A percentile compares a stretch with the other conserved stretches of the same genome.
These are phyloP conservation scores for Haplosporangium gracile DNA, from an alignment of 192 early-diverging fungal species.

Conservation along the genomic window DNA sequence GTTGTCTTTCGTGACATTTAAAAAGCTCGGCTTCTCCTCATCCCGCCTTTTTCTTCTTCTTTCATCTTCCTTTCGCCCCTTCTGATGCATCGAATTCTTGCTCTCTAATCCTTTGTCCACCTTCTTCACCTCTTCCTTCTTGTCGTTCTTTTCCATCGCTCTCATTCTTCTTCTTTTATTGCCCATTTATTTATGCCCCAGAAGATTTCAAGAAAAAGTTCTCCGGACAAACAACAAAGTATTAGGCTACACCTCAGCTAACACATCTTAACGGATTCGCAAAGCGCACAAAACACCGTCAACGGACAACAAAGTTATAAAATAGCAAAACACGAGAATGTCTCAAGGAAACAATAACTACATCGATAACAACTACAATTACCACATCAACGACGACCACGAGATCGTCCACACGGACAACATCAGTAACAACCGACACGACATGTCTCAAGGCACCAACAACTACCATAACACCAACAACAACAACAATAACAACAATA, in stretches of 20 bases:
- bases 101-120: not conserved
- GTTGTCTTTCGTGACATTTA: not conserved
- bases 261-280: not conserved
- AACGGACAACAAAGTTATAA: not conserved
- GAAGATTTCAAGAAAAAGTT: not conserved
- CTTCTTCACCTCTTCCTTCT: not conserved
- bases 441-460: not conserved
- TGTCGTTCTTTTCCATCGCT: not conserved
- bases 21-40: not conserved
- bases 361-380: not conserved
- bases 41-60: not conserved
- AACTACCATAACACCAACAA: not conserved
- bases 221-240: not conserved
- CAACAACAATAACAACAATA: not conserved
- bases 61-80: not conserved
- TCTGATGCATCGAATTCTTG: not conserved
- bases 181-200: not conserved
- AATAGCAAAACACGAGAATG: not conserved
- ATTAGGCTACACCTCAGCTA: not conserved
- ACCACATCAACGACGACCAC: too few species aligned
- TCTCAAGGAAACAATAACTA: not conserved
- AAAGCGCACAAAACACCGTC: not conserved
- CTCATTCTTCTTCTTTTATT: not conserved
- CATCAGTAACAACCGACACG: not conserved
- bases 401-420: too few species aligned